Conservation (phyloP, 345 rosid species). For the Hevea brasiliensis region DNA sequence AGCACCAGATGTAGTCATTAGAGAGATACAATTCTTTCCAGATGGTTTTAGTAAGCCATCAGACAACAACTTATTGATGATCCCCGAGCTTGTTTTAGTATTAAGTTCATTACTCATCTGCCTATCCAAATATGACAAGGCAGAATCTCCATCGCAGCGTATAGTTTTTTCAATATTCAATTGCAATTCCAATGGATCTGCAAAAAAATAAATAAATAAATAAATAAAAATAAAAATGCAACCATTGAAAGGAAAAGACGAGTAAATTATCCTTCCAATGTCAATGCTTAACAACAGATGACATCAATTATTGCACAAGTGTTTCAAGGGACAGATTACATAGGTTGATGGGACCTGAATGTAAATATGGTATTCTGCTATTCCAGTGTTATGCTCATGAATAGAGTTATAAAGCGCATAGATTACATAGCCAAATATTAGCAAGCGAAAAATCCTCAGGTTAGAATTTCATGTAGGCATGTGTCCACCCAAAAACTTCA, state of each 20-base stretch:
- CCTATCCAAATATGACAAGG: conserved; percentile 73
- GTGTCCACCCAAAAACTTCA: neutral
- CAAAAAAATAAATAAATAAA: conserved; percentile 20
- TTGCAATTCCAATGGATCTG: conserved; percentile 65
- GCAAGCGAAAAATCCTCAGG: neutral
- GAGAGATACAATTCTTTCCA: conserved; percentile 81
- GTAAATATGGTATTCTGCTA: neutral
- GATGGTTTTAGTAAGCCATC: conserved; percentile 81
- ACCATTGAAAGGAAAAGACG: neutral
- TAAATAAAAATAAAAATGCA: conserved; percentile 13
- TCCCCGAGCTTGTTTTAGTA: conserved; percentile 64
- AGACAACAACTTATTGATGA: conserved; percentile 68
- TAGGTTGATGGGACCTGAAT: neutral
- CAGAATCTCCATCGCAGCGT: conserved; percentile 80
- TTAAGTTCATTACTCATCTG: conserved; percentile 68
- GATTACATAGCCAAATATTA: too few relatives aligned
- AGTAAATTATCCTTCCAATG: neutral
- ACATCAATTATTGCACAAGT: neutral
- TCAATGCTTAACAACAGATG: too few relatives aligned
- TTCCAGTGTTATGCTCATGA: neutral
- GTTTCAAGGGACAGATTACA: neutral
- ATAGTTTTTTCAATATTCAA: conserved; percentile 64
- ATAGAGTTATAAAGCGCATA: too few relatives aligned
- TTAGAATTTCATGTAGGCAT: neutral
- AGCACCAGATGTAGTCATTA: conserved; percentile 99